Percentiles rank a stretch among this genome's conserved stretches.
These are phyloP conservation scores for Nasturtium officinale DNA, from an alignment of 345 rosid genomes.

Conservation along the genomic window DNA sequence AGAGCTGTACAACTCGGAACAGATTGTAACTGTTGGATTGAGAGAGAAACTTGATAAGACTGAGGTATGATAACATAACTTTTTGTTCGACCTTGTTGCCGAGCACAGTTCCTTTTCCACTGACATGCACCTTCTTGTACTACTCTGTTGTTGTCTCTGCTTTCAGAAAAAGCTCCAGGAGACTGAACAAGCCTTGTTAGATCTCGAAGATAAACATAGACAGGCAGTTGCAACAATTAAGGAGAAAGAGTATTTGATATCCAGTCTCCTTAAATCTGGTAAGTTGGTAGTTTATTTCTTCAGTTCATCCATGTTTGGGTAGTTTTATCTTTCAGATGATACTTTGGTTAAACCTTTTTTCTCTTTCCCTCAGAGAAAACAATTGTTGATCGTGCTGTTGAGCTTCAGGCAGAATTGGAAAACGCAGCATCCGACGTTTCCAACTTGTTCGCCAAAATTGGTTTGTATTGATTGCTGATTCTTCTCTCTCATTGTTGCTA, in stretches of 20 bases:
- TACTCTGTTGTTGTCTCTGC: slow-evolving; percentile 28
- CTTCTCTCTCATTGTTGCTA: slow-evolving; percentile 24
- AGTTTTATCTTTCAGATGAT: slow-evolving; percentile 10
- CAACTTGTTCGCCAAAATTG: slow-evolving; percentile 79
- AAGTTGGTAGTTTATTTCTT: slow-evolving; percentile 32
- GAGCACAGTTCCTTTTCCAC: slow-evolving; percentile 4
- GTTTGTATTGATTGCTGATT: slow-evolving; percentile 48
- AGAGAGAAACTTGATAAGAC: slow-evolving; percentile 81
- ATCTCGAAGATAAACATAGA: slow-evolving; percentile 90
- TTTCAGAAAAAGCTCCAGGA: slow-evolving; percentile 77
- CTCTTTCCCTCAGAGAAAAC: slow-evolving; percentile 63
- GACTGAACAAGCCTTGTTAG: slow-evolving; percentile 73
- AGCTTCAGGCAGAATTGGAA: slow-evolving; percentile 79
- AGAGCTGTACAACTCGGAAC: slow-evolving; percentile 79
- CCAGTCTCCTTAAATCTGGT: slow-evolving; percentile 91
- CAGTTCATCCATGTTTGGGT: not conserved
- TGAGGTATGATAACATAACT: slow-evolving; percentile 54
- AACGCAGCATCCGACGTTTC: slow-evolving; percentile 86
- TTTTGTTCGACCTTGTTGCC: slow-evolving; percentile 11
- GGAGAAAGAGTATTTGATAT: slow-evolving; percentile 89
- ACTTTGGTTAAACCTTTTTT: slow-evolving; percentile 7
- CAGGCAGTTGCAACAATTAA: slow-evolving; percentile 89
- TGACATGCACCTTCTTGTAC: slow-evolving; percentile 5
- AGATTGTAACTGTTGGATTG: slow-evolving; percentile 61
- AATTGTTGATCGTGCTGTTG: slow-evolving; percentile 80